Evolutionary conservation across 2,329 filamentous ascomycete species (phyloP).

Genomic region (Colletotrichum cuscutae): DNA sequence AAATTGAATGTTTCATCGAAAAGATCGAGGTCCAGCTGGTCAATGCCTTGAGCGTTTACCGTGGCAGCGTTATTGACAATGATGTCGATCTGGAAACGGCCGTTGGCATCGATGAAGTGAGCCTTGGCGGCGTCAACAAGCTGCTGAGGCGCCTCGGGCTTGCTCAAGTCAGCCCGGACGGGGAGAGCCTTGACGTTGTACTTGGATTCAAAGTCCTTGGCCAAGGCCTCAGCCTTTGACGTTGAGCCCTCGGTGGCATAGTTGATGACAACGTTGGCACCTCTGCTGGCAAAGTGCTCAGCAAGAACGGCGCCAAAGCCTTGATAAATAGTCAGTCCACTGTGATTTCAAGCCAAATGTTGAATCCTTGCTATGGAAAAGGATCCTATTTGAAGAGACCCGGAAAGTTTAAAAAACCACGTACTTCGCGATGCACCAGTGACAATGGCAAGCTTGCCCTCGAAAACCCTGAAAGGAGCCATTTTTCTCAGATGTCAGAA

Average conservation of each 20-base stretch:
- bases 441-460: constrained; percentile 81
- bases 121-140: constrained; percentile 69
- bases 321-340: constrained; percentile 44
- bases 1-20: constrained; percentile 80
- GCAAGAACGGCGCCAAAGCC: constrained; percentile 76
- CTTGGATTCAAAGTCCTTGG: constrained; percentile 55
- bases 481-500: constrained; percentile 39
- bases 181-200: constrained; percentile 68
- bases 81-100: constrained; percentile 77
- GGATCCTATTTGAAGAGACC: not conserved
- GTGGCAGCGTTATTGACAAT: constrained; percentile 88
- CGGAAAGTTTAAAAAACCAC: constrained; percentile 9
- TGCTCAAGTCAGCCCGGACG: constrained; percentile 78
- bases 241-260: constrained; percentile 64
- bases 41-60: constrained; percentile 68
- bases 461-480: constrained; percentile 55
- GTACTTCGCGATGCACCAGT: constrained; percentile 83
- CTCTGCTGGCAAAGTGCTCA: constrained; percentile 77
- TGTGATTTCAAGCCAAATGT: not conserved
- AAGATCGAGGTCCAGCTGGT: constrained; percentile 57
- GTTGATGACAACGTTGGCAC: constrained; percentile 75
- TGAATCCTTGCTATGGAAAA: not conserved
- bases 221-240: constrained; percentile 49
- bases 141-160: constrained; percentile 66
- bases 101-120: constrained; percentile 62